A percentile compares a stretch with the other conserved stretches of the same genome.
Evolutionary conservation across 1,284 basidiomycete species (phyloP).

Genomic region (Xanthoconium separans): DNA sequence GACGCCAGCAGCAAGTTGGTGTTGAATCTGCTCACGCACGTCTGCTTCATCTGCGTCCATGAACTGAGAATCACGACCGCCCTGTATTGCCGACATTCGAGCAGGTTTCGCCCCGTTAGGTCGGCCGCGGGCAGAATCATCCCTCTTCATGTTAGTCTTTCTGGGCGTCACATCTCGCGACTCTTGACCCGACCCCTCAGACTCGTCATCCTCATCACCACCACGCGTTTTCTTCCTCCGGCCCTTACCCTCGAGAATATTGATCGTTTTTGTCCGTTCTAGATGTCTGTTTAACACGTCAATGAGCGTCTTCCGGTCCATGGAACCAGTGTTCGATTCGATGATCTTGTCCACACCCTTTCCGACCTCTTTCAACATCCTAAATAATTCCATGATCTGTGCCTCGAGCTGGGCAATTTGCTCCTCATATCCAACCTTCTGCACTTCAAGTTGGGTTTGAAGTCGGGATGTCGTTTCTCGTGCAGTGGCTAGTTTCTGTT

Average conservation of each 20-base stretch:
- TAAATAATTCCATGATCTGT: constrained; percentile 92
- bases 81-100: constrained; percentile 45
- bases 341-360: constrained; percentile 75
- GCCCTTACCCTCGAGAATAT: constrained; percentile 77
- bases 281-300: constrained; percentile 80
- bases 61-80: constrained; percentile 75
- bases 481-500: constrained; percentile 79
- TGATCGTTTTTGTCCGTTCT: constrained; percentile 83
- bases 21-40: constrained; percentile 81
- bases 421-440: constrained; percentile 84
- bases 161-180: constrained; percentile 53
- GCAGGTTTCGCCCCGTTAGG: constrained; percentile 31
- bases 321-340: constrained; percentile 54
- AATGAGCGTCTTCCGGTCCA: constrained; percentile 83
- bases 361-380: constrained; percentile 85
- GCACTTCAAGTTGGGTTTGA: constrained; percentile 77
- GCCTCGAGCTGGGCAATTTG: constrained; percentile 86
- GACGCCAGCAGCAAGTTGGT: constrained; percentile 73
- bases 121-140: constrained; percentile 35
- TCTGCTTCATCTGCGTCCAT: constrained; percentile 90
- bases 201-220: constrained; percentile 37
- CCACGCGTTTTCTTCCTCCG: constrained; percentile 36
- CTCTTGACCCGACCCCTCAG: constrained; percentile 43
- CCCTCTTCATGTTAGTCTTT: constrained; percentile 44
- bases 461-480: constrained; percentile 76